Evolutionary conservation across 2,329 filamentous ascomycete genomes (phyloP), one percentile per base, ranked within the genome.

Genomic region (Pseudogymnoascus sp.): DNA sequence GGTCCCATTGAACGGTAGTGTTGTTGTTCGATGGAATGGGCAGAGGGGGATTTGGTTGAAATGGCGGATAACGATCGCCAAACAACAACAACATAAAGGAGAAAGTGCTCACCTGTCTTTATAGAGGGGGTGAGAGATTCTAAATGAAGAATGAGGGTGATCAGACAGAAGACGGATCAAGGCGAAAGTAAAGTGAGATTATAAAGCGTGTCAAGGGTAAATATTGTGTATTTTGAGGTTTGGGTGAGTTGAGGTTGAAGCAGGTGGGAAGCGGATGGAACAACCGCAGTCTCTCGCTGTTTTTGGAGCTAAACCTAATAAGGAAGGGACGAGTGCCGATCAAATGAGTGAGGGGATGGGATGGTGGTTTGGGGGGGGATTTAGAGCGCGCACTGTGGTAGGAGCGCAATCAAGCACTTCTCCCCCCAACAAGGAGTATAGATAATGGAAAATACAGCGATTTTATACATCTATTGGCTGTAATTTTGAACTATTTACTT

Each of bases 31-130:
- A 56, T 56, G 46, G 46, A 56, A 56, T 56, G 10, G 46, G 46
- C 10, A 26, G 26, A 28, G 26, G 33, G 46, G 26, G 46, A 28
- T 56, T 46, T 56, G 59, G 62, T 14, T 60, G 64, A 64, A 62
- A 53, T 46, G 64, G 41, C 41, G 63, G 64, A 71, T 72, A 70
- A 72, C 69, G 71, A 56, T 56, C 46, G 46, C 46, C 46, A 56
- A 56, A 33, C 46, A 56, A 56, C 46, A 56, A 53, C 46, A 53
- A 66, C 70, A 70, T 69, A 63, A 63, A 66, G 68, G 65, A 59
- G 62, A 62, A 59, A 50, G 59, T 41, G 62, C 71, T 72, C 63
- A 72, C 71, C 70, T 65, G 64, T 62, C 24, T 63, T 65, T 66
- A 41, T 64, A 53, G 38, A 62, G 64, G 50, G 56, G 26, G 28